Base-by-base conservation (phyloP, 805 yeast genomes). In the Ogataea populi-albae region DNA sequence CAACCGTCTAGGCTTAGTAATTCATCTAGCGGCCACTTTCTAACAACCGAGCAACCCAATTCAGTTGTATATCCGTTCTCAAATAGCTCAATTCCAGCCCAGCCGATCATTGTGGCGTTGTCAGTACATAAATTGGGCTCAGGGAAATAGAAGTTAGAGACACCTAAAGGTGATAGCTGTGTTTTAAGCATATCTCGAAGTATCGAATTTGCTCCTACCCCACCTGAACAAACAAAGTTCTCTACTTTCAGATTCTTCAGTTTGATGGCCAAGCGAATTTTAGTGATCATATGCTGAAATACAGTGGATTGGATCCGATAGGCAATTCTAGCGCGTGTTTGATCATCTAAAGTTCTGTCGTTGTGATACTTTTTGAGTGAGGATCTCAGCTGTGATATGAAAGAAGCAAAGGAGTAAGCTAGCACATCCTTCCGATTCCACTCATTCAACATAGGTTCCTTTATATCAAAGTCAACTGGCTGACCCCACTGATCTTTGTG, bases 41-140 rank as follows among this genome's bases (percentile, higher is more conserved):
- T 66, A 1, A 77, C 65, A 1, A 95, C 94, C n/a, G 71, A 51
- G 3, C 78, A 73, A 8, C 62, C 69, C 26, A 84, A 49, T 5
- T 69, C 72, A 0, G 88, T 74, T 9, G 69, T 63, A 14, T 61
- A 55, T 5, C 73, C 70, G 12, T 55, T 47, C 54, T 88, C 96
- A 54, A 65, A 82, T 14, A 89, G 61, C 56, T 91, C 96, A 6
- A 91, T 86, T 0, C 97, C 98, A 0, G 98, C 95, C 79, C 94
- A 86, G 1, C 96, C 98, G 34, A 93, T 93, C 98, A 93, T 93
- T 2, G 87, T 76, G 0, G 97, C 95, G 58, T 93, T 93, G 54
- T 93, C 98, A 0, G 97, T 87, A 55, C 98, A 93, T 41, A 88
- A 64, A 2, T 69, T 61, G 2, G 79, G 65, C 15, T 75, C 78